Conservation (phyloP, 495 filamentous ascomycete species). For the Tetracladium setigerum region DNA sequence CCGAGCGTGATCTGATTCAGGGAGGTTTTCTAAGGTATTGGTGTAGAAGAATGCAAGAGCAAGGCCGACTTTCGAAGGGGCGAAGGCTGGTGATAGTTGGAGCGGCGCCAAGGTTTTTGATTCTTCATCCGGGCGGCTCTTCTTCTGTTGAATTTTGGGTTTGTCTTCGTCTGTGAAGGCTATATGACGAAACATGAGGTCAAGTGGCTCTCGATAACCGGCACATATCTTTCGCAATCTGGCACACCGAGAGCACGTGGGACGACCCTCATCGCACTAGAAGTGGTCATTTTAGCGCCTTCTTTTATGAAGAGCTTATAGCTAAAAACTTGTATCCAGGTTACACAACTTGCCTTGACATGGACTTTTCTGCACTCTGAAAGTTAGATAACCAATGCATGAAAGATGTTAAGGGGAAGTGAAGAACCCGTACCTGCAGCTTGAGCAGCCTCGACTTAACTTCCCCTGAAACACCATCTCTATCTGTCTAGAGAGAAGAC, state of each 20-base stretch:
- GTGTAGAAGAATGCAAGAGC: constrained; percentile 2
- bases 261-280: constrained; percentile 7
- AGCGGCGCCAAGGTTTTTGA: background rate
- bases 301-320: background rate
- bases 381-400: background rate
- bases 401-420: background rate
- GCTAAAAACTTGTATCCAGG: background rate
- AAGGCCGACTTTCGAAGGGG: background rate
- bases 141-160: background rate
- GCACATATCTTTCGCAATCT: background rate
- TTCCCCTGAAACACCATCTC: background rate
- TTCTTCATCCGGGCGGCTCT: background rate
- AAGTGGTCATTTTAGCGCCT: background rate
- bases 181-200: constrained; percentile 1
- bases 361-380: background rate
- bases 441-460: constrained; percentile 5
- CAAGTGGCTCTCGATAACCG: constrained; percentile 4
- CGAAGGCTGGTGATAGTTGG: background rate
- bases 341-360: background rate
- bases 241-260: constrained; percentile 5
- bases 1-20: constrained; percentile 1
- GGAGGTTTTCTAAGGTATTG: background rate
- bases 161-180: background rate
- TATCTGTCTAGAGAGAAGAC: too few species aligned
- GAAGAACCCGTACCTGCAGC: constrained; percentile 2